Conservation (phyloP, 768 basidiomycete species). For the Ephemerocybe angulata region DNA sequence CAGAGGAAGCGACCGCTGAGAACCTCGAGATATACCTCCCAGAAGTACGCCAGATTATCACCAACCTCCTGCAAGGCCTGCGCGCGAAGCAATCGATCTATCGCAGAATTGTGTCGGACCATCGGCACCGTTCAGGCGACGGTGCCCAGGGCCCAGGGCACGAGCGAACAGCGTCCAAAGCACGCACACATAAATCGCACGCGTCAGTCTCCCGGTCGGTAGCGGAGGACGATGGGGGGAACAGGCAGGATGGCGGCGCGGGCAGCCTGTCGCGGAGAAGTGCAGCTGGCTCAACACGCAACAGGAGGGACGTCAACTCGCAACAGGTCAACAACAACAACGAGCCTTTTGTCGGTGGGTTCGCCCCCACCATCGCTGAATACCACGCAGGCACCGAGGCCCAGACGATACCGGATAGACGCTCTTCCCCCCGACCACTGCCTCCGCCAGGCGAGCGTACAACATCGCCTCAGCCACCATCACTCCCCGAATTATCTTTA, state of each 20-base stretch:
- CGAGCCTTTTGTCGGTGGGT: slow-evolving; percentile 52
- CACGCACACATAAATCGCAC: slow-evolving; percentile 49
- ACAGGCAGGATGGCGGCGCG: slow-evolving; percentile 28
- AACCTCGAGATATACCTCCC: slow-evolving; percentile 90
- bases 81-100: slow-evolving; percentile 88
- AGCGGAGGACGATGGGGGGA: slow-evolving; percentile 40
- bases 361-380: slow-evolving; percentile 33
- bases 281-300: slow-evolving; percentile 20
- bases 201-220: slow-evolving; percentile 33
- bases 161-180: slow-evolving; percentile 58
- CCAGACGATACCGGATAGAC: not conserved
- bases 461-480: slow-evolving; percentile 2
- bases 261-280: slow-evolving; percentile 31
- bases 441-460: slow-evolving; percentile 12
- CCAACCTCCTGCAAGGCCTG: slow-evolving; percentile 88
- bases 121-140: slow-evolving; percentile 48
- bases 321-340: slow-evolving; percentile 23
- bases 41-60: slow-evolving; percentile 88
- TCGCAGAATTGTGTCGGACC: slow-evolving; percentile 67
- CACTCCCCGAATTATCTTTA: slow-evolving; percentile 6
- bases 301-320: slow-evolving; percentile 30
- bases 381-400: slow-evolving; percentile 19
- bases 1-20: slow-evolving; percentile 82
- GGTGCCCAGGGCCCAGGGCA: slow-evolving; percentile 30
- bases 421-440: slow-evolving; percentile 17